Evolutionary conservation across 139 green algal species (phyloP).

Genomic region (Auxenochlorella pyrenoidosa): DNA sequence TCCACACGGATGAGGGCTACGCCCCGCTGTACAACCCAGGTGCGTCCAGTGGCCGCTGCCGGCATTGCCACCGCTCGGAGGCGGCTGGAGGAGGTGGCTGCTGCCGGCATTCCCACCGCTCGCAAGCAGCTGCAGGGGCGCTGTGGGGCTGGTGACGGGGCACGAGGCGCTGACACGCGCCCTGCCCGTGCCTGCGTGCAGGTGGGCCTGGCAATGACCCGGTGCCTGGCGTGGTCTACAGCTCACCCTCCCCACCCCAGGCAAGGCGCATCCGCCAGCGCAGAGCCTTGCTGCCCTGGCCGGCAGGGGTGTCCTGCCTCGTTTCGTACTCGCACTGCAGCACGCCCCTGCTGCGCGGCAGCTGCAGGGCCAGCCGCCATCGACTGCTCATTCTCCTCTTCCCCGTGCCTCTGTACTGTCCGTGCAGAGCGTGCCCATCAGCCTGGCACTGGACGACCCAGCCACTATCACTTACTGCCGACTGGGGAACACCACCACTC

Average conservation of each 20-base stretch:
- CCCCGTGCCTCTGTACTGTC: too few species aligned
- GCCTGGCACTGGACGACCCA: neutral
- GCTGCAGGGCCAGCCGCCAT: too few species aligned
- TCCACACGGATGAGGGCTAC: neutral
- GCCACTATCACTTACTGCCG: neutral
- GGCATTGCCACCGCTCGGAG: too few species aligned
- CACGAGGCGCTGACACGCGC: neutral
- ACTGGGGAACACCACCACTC: neutral
- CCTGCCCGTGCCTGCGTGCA: neutral
- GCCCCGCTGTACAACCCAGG: constrained; percentile 10
- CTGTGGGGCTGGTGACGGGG: neutral
- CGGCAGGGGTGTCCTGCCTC: too few species aligned
- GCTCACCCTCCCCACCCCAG: neutral
- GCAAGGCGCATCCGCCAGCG: neutral
- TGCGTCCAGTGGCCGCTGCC: neutral
- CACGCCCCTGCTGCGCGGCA: too few species aligned
- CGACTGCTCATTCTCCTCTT: too few species aligned
- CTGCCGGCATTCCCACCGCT: too few species aligned
- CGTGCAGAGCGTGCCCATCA: neutral
- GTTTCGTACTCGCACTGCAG: neutral
- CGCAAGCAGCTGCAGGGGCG: too few species aligned
- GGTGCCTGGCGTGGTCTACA: neutral
- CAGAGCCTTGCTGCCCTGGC: too few species aligned
- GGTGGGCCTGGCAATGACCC: constrained; percentile 1
- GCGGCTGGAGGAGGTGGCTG: too few species aligned